Percentiles rank a stretch among this genome's conserved stretches.
Conservation (phyloP, 345 rosid genomes). For the Linum usitatissimum region DNA sequence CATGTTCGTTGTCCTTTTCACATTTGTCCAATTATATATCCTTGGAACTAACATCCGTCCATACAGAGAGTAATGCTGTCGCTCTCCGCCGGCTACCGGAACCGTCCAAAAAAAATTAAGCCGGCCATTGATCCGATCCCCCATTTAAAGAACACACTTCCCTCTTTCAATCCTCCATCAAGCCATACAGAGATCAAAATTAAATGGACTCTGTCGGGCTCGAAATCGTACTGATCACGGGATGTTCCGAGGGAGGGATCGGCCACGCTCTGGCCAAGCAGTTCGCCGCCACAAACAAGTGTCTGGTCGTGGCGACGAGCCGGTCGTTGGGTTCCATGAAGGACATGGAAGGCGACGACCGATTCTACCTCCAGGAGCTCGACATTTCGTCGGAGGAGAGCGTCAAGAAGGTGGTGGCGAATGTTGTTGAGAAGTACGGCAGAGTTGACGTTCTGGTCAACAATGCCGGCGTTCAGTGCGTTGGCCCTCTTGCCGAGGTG, state of each 20-base stretch:
- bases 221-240: conserved; percentile 67
- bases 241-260: conserved; percentile 76
- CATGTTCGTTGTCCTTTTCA: too few relatives aligned
- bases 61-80: too few relatives aligned
- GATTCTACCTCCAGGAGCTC: conserved; percentile 55
- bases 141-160: not conserved
- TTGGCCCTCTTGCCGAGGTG: conserved; percentile 76
- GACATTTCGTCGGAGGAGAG: conserved; percentile 64
- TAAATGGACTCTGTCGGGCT: conserved; percentile 26
- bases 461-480: conserved; percentile 75
- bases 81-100: too few relatives aligned
- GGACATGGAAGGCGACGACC: conserved; percentile 53
- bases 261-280: conserved; percentile 77
- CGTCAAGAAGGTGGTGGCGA: conserved; percentile 32
- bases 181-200: not conserved
- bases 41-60: too few relatives aligned
- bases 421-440: conserved; percentile 50
- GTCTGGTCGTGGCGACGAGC: conserved; percentile 66
- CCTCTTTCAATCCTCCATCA: not conserved
- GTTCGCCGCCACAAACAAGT: conserved; percentile 40
- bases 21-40: too few relatives aligned
- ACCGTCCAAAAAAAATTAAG: too few relatives aligned
- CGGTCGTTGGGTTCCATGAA: conserved; percentile 51
- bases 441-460: conserved; percentile 70
- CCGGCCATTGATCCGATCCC: not conserved